A percentile compares a stretch with the other conserved stretches of the same genome.
These are phyloP conservation scores for Collybia nuda DNA, from an alignment of 768 basidiomycete species.

Conservation along the genomic window DNA sequence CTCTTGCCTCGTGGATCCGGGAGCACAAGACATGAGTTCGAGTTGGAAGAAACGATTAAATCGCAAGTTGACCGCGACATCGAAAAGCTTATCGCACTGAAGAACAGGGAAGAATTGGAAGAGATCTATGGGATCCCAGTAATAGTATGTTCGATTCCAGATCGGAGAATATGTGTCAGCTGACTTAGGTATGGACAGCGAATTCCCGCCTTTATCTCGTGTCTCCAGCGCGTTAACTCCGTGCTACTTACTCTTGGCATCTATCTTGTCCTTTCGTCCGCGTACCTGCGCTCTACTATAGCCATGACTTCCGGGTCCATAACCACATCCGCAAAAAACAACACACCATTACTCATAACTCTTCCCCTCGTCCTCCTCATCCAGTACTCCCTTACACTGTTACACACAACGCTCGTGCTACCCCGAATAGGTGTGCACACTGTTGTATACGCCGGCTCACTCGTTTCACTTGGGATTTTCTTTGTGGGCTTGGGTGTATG, in stretches of 20 bases:
- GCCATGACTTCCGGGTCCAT: constrained; percentile 25
- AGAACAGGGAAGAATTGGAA: constrained; percentile 74
- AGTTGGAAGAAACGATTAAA: constrained; percentile 18
- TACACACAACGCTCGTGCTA: constrained; percentile 68
- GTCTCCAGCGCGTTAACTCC: constrained; percentile 74
- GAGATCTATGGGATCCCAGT: constrained; percentile 78
- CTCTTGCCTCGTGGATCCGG: constrained; percentile 24
- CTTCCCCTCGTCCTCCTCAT: constrained; percentile 43
- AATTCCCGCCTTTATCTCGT: constrained; percentile 78
- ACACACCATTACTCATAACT: constrained; percentile 36
- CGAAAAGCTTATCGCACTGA: constrained; percentile 60
- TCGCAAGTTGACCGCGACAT: constrained; percentile 63
- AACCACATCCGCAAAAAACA: constrained; percentile 20
- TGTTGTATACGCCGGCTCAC: constrained; percentile 67
- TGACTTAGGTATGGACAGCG: constrained; percentile 35
- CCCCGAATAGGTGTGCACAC: constrained; percentile 76
- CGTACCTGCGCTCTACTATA: constrained; percentile 58
- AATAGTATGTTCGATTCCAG: constrained; percentile 52
- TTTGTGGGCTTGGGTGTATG: constrained; percentile 75
- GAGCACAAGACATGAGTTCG: background rate
- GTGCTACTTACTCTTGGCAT: constrained; percentile 70
- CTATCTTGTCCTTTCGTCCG: constrained; percentile 58
- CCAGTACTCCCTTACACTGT: constrained; percentile 54
- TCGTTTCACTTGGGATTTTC: constrained; percentile 67
- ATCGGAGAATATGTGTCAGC: constrained; percentile 9